Base-by-base conservation (phyloP, 331 rosid species). In the Acacia concinna region DNA sequence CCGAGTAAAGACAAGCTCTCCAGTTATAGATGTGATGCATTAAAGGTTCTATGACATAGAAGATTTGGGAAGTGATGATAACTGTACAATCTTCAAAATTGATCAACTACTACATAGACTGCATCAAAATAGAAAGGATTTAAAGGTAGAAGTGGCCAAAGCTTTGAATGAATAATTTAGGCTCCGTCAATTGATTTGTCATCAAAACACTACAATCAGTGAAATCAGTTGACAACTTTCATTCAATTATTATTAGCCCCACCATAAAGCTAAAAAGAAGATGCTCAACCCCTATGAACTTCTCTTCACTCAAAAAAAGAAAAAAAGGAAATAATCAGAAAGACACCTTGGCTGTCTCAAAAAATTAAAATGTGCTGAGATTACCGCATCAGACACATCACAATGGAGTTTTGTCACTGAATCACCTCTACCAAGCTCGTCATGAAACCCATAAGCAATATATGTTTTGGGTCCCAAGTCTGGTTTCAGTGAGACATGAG, bases 381-480 rank as follows among this genome's bases (percentile, higher is more conserved):
- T 82, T 89, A 91, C 97, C 90, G 94, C 97, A 87, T 91, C 97
- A 81, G 94, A 90, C 85, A 89, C 91, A 40, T 91, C 97, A 8
- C 92, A 91, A 68, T 89, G 97, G 68, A 89, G 92, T 85, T 91
- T 91, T 67, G 97, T 89, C 41, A 89, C 91, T 30, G 97, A 91
- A 83, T 91, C 94, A 71, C 97, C 97, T 84, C 90, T 77, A n/a
- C 89, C 87, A 69, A 91, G 97, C 88, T 91, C 94, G 66, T 89
- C 88, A 37, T 84, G 64, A 76, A 87, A 89, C 60, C 96, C 97
- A 82, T 89, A 87, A 21, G 94, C 97, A 83, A 91, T 91, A 78
- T 91, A 89, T 25, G 97, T 91, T 82, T 91, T 91, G 71, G 97
- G 97, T 69, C 97, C 97, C 86, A 91, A 78, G 81, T 91, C 94